These are phyloP conservation scores for Asparagopsis taxiformis DNA, from an alignment of 31 red algal genomes.

Conservation along the genomic window DNA sequence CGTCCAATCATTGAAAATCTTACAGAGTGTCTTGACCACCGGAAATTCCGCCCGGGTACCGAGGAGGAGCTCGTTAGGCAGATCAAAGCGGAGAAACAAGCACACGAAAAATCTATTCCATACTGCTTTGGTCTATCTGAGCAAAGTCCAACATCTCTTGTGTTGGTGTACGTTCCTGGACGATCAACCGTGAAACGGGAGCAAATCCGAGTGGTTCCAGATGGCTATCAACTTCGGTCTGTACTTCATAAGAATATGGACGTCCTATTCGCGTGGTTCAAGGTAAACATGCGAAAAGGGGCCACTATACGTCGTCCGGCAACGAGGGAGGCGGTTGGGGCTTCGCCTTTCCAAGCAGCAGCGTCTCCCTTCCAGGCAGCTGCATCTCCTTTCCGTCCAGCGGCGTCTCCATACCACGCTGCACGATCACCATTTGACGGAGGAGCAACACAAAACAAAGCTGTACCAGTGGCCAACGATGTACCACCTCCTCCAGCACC, in stretches of 20 bases:
- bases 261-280: slow-evolving; percentile 93
- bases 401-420: slow-evolving; percentile 28
- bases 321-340: slow-evolving; percentile 7
- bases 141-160: slow-evolving; percentile 53
- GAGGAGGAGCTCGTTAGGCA: slow-evolving; percentile 18
- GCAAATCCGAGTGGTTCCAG: slow-evolving; percentile 73
- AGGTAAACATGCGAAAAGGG: slow-evolving; percentile 74
- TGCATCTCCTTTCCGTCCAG: slow-evolving; percentile 37
- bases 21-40: slow-evolving; percentile 68
- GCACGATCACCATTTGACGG: slow-evolving; percentile 38
- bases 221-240: slow-evolving; percentile 84
- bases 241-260: slow-evolving; percentile 77
- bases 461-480: neutral
- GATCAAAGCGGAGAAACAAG: slow-evolving; percentile 39
- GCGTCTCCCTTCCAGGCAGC: slow-evolving; percentile 18
- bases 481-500: slow-evolving; percentile 23
- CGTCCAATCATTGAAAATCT: slow-evolving; percentile 74
- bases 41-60: slow-evolving; percentile 69
- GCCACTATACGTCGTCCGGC: slow-evolving; percentile 6
- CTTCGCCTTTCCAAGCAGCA: slow-evolving; percentile 25
- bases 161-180: slow-evolving; percentile 85
- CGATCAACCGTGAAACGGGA: slow-evolving; percentile 52
- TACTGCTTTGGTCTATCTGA: slow-evolving; percentile 77
- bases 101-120: slow-evolving; percentile 30
- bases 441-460: slow-evolving; percentile 30